Evolutionary conservation across 2,329 filamentous ascomycete genomes (phyloP), one percentile per base, ranked within the genome.

Genomic region (Alternaria arbusti): DNA sequence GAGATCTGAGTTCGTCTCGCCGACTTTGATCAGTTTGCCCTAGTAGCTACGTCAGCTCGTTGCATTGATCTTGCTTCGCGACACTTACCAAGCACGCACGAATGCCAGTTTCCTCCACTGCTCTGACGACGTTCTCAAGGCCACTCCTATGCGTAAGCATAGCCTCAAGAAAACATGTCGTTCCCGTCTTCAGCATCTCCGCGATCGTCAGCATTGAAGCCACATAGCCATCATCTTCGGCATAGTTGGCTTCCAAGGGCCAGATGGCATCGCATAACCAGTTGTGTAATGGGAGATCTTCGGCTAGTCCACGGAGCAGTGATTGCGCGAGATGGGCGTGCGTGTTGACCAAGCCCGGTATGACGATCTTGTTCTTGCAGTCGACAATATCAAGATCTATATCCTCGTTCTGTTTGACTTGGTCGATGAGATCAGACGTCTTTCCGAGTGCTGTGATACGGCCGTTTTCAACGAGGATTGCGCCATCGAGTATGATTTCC

Each of bases 401-500:
- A 5, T 49, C 17, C 6, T 17, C 10, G 20, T 12, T 30, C n/a
- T 40, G 26, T 11, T 57, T n/a, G 11, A 61, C 22, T 44, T 54
- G 26, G 3, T 59, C 15, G 10, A 69, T 20, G 1, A 84, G 72
- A 3, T 72, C 54, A 6, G 65, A 51, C 0, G 81, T 78, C 59
- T 84, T 83, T 25, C 82, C 83, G 50, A 87, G 77, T 46, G 79
- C 80, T 0, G 73, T 65, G 60, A 87, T 86, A 6, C 68, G 78
- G 30, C 76, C 67, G 28, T 72, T 77, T 6, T 76, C 60, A 5
- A 85, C 78, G 1, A 83, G 76, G 28, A 87, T 75, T 12, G 80
- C 82, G 13, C 85, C 85, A 63, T 86, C 79, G 5, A 80, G 71
- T 59, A 85, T 82, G 54, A 87, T 80, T 36, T 82, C 79, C 20